These are phyloP conservation scores for Tetrapisispora iriomotensis DNA, from an alignment of 805 yeast genomes.

Conservation along the genomic window DNA sequence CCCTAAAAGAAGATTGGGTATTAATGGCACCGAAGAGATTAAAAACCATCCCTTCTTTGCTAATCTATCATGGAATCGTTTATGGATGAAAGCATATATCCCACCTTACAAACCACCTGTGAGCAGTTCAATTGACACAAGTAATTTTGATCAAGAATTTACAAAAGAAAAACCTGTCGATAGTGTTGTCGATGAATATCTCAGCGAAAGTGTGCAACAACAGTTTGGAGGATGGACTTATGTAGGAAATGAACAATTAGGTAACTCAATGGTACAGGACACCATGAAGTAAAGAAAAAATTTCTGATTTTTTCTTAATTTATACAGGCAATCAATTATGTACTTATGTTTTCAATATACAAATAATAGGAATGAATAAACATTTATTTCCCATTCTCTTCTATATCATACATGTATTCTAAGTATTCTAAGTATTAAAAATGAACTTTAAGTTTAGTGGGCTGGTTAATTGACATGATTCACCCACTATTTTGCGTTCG, in stretches of 20 bases:
- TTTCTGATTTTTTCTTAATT: too few relatives aligned
- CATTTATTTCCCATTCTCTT: too few relatives aligned
- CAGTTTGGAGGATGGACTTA: conserved; percentile 99
- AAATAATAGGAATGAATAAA: too few relatives aligned
- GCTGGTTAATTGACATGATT: too few relatives aligned
- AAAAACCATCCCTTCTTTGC: conserved; percentile 77
- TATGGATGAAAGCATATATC: conserved; percentile 75
- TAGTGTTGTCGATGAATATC: conserved; percentile 84
- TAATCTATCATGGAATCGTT: conserved; percentile 82
- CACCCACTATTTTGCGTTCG: too few relatives aligned
- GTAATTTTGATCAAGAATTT: conserved; percentile 87
- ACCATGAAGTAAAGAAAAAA: conserved; percentile 22
- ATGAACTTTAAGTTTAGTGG: too few relatives aligned
- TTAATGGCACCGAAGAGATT: conserved; percentile 74
- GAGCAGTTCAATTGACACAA: conserved; percentile 74
- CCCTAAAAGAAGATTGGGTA: conserved; percentile 69
- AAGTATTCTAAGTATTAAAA: too few relatives aligned
- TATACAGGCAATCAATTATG: too few relatives aligned
- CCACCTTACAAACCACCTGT: conserved; percentile 96
- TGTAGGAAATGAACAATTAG: conserved; percentile 52
- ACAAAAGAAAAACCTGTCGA: conserved; percentile 91
- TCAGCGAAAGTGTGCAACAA: conserved; percentile 90
- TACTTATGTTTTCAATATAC: too few relatives aligned
- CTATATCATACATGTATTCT: too few relatives aligned
- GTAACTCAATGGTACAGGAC: conserved; percentile 28